Conservation (phyloP, 129 eudicot species). For the Oenanthe sinensis region DNA sequence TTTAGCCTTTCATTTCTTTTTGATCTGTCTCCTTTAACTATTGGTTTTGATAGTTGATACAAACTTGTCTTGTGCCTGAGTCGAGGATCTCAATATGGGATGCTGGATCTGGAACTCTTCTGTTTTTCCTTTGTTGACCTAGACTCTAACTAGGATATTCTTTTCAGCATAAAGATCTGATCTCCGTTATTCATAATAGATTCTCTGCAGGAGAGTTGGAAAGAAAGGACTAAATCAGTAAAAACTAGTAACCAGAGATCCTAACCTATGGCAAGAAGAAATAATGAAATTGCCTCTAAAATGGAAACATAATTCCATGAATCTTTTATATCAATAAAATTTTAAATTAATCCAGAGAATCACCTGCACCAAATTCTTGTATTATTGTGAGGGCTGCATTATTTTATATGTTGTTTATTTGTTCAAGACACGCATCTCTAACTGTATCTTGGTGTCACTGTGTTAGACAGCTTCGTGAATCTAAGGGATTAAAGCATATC, state of each 20-base stretch:
- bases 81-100: too few species aligned
- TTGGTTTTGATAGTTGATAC: too few species aligned
- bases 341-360: not conserved
- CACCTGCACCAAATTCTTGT: not conserved
- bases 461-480: not conserved
- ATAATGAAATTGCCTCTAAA: not conserved
- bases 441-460: not conserved
- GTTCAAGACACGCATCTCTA: not conserved
- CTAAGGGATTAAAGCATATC: too few species aligned
- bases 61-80: too few species aligned
- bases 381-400: not conserved
- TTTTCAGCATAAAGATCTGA: too few species aligned
- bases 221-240: not conserved
- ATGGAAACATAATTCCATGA: not conserved
- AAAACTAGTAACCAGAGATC: not conserved
- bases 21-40: too few species aligned
- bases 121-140: too few species aligned
- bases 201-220: not conserved
- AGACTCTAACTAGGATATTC: too few species aligned
- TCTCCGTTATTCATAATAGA: too few species aligned
- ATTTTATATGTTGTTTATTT: not conserved
- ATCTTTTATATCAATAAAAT: not conserved
- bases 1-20: not conserved
- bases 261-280: not conserved
- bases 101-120: too few species aligned